A percentile compares a stretch with the other conserved stretches of the same genome.
These are phyloP conservation scores for Hanseniaspora occidentalis DNA, from an alignment of 805 yeast genomes.

Conservation along the genomic window DNA sequence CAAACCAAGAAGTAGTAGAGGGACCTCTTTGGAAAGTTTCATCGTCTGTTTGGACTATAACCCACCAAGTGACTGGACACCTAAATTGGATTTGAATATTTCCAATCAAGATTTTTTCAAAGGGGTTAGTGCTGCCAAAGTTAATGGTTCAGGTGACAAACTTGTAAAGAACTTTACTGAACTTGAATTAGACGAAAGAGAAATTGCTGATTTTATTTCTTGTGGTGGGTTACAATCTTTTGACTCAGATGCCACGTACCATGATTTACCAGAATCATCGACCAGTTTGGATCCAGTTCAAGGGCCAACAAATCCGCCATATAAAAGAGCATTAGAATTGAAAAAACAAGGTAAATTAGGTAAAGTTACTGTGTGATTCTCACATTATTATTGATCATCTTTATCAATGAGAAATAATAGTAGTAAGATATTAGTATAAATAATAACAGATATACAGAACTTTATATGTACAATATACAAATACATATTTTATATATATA, in stretches of 20 bases:
- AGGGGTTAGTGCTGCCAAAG: slow-evolving; percentile 30
- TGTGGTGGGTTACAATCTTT: slow-evolving; percentile 77
- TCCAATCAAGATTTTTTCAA: slow-evolving; percentile 80
- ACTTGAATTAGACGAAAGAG: slow-evolving; percentile 47
- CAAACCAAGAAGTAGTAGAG: slow-evolving; percentile 90
- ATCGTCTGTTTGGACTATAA: slow-evolving; percentile 81
- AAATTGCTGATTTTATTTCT: slow-evolving; percentile 70
- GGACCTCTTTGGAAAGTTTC: slow-evolving; percentile 88
- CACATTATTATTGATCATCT: too few relatives aligned
- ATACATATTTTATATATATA: background rate
- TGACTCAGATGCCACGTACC: slow-evolving; percentile 93
- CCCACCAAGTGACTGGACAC: slow-evolving; percentile 79
- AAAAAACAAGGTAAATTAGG: slow-evolving; percentile 59
- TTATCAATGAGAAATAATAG: too few relatives aligned
- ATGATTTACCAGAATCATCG: slow-evolving; percentile 24
- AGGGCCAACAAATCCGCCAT: slow-evolving; percentile 93
- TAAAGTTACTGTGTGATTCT: slow-evolving; percentile 19
- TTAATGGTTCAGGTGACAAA: slow-evolving; percentile 31
- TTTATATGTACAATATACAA: background rate
- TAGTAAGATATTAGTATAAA: too few relatives aligned
- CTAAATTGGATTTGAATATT: slow-evolving; percentile 39
- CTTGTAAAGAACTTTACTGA: slow-evolving; percentile 23
- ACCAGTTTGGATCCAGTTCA: slow-evolving; percentile 81
- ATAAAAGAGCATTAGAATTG: slow-evolving; percentile 80
- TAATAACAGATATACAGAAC: background rate